A percentile compares a stretch with the other conserved stretches of the same genome.
These are phyloP conservation scores for Paecilomyces sp. DNA, from an alignment of 2,329 filamentous ascomycete species.

Conservation along the genomic window DNA sequence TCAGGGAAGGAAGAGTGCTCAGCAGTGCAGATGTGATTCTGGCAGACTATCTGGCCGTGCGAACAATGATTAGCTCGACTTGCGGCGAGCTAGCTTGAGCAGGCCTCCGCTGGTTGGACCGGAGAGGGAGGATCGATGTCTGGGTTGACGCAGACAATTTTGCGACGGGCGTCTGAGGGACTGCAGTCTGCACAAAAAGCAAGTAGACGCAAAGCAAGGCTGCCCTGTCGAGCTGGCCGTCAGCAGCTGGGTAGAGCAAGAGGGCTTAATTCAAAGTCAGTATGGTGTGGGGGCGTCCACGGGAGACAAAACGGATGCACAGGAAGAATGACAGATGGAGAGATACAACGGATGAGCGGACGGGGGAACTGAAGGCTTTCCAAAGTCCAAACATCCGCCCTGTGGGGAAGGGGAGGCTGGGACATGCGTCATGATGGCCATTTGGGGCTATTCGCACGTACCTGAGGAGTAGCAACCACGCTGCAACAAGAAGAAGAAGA, in stretches of 20 bases:
- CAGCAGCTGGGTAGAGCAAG: not conserved
- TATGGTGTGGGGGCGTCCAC: not conserved
- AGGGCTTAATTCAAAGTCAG: not conserved
- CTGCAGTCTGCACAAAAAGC: not conserved
- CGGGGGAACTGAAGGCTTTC: conserved; percentile 12
- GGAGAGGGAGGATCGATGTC: not conserved
- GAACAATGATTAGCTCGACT: not conserved
- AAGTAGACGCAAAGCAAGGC: not conserved
- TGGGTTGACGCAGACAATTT: not conserved
- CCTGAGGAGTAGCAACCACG: not conserved
- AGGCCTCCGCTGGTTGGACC: not conserved
- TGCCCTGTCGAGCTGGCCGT: not conserved
- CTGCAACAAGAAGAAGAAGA: not conserved
- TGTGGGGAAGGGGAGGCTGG: conserved; percentile 7
- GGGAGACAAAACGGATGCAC: not conserved
- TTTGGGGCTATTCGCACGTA: conserved; percentile 1
- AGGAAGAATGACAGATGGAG: not conserved
- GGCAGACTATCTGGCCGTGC: not conserved
- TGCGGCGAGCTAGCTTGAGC: not conserved
- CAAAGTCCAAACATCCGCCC: conserved; percentile 13
- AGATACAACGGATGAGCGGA: conserved; percentile 11
- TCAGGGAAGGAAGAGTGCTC: not conserved
- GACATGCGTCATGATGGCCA: conserved; percentile 31
- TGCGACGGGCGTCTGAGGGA: not conserved
- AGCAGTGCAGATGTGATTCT: not conserved